Evolutionary conservation across 495 filamentous ascomycete species (phyloP), one percentile per base, ranked within the genome.

Genomic region (Entonaema liquescens): DNA sequence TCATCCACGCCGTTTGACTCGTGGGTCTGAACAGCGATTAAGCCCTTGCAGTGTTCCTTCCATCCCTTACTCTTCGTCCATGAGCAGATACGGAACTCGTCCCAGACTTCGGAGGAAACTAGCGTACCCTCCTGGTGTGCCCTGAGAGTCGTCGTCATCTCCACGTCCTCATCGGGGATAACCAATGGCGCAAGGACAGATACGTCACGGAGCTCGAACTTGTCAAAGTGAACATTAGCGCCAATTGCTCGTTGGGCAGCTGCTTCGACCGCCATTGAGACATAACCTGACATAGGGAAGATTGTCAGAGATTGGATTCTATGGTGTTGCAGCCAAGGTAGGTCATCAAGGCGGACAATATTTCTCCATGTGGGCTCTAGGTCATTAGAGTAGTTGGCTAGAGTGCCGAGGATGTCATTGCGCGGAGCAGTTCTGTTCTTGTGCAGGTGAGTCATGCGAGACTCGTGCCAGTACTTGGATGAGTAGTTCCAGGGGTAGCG

Each of bases 251-350:
- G 59, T 57, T 84, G 81, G 31, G 74, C 63, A 33, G 79, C 73
- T 0, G 87, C 83, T 63, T 92, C 89, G 0, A 89, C 54, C 1
- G 85, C 87, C 79, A 87, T 87, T 3, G 83, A 78, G 28, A 88
- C 69, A 62, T 86, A 91, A 0, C 83, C 86, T 6, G 88, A 83
- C 60, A 84, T 86, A n/a, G 91, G 90, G 65, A 89, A 89, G 0
- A 92, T 78, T 1, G 76, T 81, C 53, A 82, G 57, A 1, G 77
- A 79, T 50, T 85, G 83, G 42, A 87, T 74, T 59, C 71, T 78
- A 74, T 89, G 87, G 42, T 88, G 85, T 12, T 75, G 58, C 1
- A 89, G 55, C 87, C 86, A 90, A 0, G 85, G 84, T 0, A 83
- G 67, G 54, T 89, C 86, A 12, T 79, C 74, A 0, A 83, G 31